Percentiles rank a stretch among this genome's conserved stretches.
Evolutionary conservation across 495 filamentous ascomycete species (phyloP).

Genomic region (Podospora sp.): DNA sequence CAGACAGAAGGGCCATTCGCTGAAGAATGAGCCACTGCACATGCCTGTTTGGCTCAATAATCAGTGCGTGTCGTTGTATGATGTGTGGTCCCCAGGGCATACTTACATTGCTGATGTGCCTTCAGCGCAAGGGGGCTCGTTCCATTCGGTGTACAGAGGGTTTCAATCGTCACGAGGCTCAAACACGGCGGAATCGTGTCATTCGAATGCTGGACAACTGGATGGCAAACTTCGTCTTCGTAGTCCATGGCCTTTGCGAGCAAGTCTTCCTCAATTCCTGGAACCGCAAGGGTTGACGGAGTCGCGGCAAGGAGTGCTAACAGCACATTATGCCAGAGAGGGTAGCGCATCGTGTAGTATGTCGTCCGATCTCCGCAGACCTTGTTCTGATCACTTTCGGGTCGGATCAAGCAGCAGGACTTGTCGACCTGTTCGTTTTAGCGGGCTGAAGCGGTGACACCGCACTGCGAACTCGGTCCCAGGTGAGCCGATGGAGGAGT

Average conservation of each 20-base stretch:
- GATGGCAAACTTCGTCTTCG: slow-evolving; percentile 36
- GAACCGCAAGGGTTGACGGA: not conserved
- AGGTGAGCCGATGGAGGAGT: not conserved
- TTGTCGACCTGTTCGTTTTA: not conserved
- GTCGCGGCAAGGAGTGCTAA: not conserved
- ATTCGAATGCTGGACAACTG: slow-evolving; percentile 27
- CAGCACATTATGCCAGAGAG: not conserved
- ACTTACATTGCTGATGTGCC: slow-evolving; percentile 42
- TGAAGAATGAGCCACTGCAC: slow-evolving; percentile 44
- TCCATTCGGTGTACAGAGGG: slow-evolving; percentile 33
- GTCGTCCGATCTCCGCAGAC: not conserved
- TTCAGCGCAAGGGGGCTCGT: slow-evolving; percentile 31
- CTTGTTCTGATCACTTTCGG: not conserved
- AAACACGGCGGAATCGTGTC: slow-evolving; percentile 37
- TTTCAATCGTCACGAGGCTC: slow-evolving; percentile 35
- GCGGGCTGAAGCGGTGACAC: not conserved
- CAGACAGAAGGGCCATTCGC: slow-evolving; percentile 43
- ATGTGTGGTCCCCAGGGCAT: not conserved
- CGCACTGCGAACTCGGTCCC: not conserved
- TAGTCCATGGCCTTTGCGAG: slow-evolving; percentile 23
- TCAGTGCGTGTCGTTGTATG: not conserved
- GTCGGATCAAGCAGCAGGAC: not conserved
- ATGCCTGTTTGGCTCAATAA: slow-evolving; percentile 30
- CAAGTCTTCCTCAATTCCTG: slow-evolving; percentile 3
- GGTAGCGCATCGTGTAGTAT: slow-evolving; percentile 6